A percentile compares a stretch with the other conserved stretches of the same genome.
phyloP scores from a whole-genome alignment of 768 basidiomycete genomes.

The Filobasidium floriforme region DNA sequence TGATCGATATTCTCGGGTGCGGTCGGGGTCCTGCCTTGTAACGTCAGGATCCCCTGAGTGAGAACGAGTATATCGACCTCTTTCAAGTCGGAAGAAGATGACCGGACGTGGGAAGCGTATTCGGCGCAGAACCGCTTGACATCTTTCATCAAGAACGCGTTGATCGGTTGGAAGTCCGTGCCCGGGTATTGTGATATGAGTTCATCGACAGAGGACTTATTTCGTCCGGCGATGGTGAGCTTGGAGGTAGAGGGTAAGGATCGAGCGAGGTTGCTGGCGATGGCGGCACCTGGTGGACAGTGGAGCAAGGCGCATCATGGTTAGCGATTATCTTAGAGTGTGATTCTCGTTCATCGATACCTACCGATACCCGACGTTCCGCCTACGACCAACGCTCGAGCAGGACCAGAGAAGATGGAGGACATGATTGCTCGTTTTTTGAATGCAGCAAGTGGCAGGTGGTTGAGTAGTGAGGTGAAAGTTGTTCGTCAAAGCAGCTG shows the following conservation, averaged over 20 bases:
- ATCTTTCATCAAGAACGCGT: constrained; percentile 20
- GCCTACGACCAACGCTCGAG: constrained; percentile 17
- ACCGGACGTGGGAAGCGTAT: background rate
- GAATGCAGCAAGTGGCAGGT: too few species aligned
- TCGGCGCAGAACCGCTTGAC: constrained; percentile 25
- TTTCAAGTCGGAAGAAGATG: background rate
- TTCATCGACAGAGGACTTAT: constrained; percentile 5
- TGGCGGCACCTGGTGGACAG: constrained; percentile 6
- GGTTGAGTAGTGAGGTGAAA: too few species aligned
- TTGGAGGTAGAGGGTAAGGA: constrained; percentile 1
- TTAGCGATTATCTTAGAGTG: background rate
- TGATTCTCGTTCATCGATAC: background rate
- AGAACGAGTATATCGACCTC: constrained; percentile 23
- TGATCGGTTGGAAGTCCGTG: constrained; percentile 13
- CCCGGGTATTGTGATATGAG: background rate
- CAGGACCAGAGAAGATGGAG: constrained; percentile 9
- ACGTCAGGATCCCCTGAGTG: constrained; percentile 22
- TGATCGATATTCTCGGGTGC: constrained; percentile 13
- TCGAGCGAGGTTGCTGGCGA: constrained; percentile 16
- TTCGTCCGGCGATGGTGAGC: constrained; percentile 23
- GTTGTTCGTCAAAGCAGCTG: too few species aligned
- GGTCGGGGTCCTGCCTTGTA: constrained; percentile 22
- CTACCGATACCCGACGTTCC: constrained; percentile 18
- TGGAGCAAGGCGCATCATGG: background rate
- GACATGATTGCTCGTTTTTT: too few species aligned